Conservation (phyloP, 1,284 basidiomycete genomes). For the Papiliotrema flavescens region DNA sequence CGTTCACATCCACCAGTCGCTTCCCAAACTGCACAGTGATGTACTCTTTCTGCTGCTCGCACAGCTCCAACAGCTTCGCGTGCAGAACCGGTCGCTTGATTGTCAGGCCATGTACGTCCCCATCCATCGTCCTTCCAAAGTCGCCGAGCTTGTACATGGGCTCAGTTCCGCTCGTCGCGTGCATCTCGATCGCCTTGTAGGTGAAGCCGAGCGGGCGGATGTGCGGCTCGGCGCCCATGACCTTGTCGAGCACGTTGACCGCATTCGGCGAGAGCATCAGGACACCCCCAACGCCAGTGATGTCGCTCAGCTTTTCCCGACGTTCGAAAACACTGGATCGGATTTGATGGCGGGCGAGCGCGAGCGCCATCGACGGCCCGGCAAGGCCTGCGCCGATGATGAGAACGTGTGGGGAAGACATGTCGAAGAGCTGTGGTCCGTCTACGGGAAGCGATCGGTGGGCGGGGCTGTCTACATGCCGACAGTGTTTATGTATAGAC, state of each 20-base stretch:
- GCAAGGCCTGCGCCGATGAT: conserved; percentile 17
- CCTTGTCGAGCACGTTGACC: conserved; percentile 17
- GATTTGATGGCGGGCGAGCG: conserved; percentile 17
- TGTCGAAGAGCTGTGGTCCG: neutral
- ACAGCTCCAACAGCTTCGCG: conserved; percentile 15
- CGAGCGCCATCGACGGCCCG: conserved; percentile 24
- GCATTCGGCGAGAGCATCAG: conserved; percentile 21
- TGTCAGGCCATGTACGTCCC: conserved; percentile 14
- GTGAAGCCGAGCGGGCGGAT: conserved; percentile 13
- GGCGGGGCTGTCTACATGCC: too few relatives aligned
- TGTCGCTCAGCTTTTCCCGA: conserved; percentile 5
- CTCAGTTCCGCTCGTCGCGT: conserved; percentile 9
- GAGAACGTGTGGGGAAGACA: neutral
- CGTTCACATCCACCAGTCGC: conserved; percentile 11
- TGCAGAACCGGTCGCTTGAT: conserved; percentile 20
- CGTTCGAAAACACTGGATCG: conserved; percentile 26
- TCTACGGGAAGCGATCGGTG: too few relatives aligned
- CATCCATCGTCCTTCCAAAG: conserved; percentile 10
- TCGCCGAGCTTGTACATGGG: conserved; percentile 13
- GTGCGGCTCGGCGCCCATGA: conserved; percentile 16
- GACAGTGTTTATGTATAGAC: too few relatives aligned
- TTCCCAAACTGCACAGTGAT: conserved; percentile 16
- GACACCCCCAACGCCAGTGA: conserved; percentile 13
- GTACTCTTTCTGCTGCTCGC: conserved; percentile 5
- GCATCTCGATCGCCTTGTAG: conserved; percentile 12